phyloP scores from a whole-genome alignment of 2,329 filamentous ascomycete genomes.

The Periglandula ipomoeae region DNA sequence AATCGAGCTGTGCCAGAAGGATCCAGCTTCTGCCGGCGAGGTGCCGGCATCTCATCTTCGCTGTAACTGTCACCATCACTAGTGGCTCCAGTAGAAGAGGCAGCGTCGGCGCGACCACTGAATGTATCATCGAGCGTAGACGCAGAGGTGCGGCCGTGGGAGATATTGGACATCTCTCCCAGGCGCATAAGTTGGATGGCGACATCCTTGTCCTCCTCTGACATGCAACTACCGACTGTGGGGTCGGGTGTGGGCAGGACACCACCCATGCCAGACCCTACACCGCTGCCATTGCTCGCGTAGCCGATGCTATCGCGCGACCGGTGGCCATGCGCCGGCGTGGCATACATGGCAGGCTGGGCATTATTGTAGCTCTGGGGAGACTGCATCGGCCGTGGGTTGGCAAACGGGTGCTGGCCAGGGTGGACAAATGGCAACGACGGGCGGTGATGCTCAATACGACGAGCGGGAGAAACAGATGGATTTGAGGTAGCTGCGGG shows the following conservation, averaged over 20 bases:
- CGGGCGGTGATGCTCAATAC: slow-evolving; percentile 62
- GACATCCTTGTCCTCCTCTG: slow-evolving; percentile 88
- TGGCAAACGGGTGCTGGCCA: slow-evolving; percentile 71
- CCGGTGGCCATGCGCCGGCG: slow-evolving; percentile 51
- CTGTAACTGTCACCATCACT: slow-evolving; percentile 66
- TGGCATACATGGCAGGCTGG: slow-evolving; percentile 51
- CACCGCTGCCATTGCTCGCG: slow-evolving; percentile 32
- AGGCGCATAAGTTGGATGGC: slow-evolving; percentile 94
- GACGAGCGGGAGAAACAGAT: slow-evolving; percentile 87
- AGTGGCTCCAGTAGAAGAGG: slow-evolving; percentile 77
- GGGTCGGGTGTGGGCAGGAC: slow-evolving; percentile 87
- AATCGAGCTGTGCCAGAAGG: slow-evolving; percentile 31
- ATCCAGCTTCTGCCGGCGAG: slow-evolving; percentile 50
- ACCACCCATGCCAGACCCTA: slow-evolving; percentile 30
- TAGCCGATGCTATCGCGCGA: slow-evolving; percentile 55
- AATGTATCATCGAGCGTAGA: slow-evolving; percentile 91
- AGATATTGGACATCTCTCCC: slow-evolving; percentile 87
- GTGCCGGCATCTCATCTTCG: slow-evolving; percentile 49
- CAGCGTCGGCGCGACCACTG: slow-evolving; percentile 76
- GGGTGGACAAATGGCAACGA: slow-evolving; percentile 67
- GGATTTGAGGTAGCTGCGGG: slow-evolving; percentile 92
- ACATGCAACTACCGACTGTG: slow-evolving; percentile 95
- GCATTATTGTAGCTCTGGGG: slow-evolving; percentile 62
- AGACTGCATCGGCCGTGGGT: slow-evolving; percentile 69
- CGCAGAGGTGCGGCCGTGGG: slow-evolving; percentile 83